Percentiles rank a stretch among this genome's conserved stretches.
Conservation (phyloP, 495 filamentous ascomycete genomes). For the Copromyces sp. region DNA sequence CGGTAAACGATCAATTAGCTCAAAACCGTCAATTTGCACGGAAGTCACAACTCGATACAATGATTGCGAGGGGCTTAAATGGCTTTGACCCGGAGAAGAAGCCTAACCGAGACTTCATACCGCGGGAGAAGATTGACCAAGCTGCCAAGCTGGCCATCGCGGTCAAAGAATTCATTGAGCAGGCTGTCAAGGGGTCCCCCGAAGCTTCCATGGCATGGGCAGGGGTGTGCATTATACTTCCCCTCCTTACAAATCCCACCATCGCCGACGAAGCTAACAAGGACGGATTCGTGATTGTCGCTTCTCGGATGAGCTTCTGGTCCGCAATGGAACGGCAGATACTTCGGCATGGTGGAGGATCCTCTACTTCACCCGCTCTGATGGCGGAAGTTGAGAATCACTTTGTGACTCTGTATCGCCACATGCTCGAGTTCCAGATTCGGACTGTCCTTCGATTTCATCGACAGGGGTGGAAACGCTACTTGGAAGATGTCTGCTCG, state of each 20-base stretch:
- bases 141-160: constrained; percentile 5
- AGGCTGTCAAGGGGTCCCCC: constrained; percentile 13
- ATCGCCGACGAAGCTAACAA: constrained; percentile 11
- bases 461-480: not conserved
- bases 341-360: not conserved
- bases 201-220: constrained; percentile 19
- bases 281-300: constrained; percentile 20
- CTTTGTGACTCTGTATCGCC: constrained; percentile 14
- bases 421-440: constrained; percentile 21
- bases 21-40: too few species aligned
- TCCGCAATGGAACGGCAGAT: constrained; percentile 6
- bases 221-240: constrained; percentile 17
- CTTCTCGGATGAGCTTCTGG: constrained; percentile 18
- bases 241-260: constrained; percentile 15
- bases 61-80: constrained; percentile 5
- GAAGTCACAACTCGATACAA: not conserved
- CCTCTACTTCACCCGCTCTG: not conserved
- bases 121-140: not conserved
- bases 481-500: not conserved
- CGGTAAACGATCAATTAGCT: too few species aligned
- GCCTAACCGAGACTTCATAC: not conserved
- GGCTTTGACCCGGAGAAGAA: constrained; percentile 5
- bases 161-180: constrained; percentile 10
- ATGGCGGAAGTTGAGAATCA: not conserved
- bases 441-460: constrained; percentile 17